Evolutionary conservation across 257 asterid genomes (phyloP).

Genomic region (Jasminum sambac): DNA sequence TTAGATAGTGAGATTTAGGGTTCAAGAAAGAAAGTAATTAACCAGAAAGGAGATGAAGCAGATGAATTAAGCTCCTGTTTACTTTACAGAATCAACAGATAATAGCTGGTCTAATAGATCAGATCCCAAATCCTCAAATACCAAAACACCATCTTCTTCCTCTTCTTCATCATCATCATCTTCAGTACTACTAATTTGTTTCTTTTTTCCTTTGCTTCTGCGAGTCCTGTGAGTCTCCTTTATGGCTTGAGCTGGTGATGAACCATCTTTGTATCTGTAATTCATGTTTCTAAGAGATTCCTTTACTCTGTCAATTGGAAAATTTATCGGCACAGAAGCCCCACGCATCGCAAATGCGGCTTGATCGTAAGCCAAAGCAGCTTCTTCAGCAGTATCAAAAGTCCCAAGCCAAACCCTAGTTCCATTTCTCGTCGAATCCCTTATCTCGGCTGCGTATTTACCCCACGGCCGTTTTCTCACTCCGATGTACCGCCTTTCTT

Average conservation of each 20-base stretch:
- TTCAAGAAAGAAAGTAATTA: neutral
- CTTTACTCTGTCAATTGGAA: neutral
- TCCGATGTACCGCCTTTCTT: slow-evolving; percentile 12
- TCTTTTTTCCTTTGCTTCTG: neutral
- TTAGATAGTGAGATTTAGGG: neutral
- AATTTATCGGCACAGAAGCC: slow-evolving; percentile 15
- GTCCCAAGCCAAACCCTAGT: slow-evolving; percentile 29
- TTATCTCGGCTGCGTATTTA: slow-evolving; percentile 26
- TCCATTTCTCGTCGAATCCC: slow-evolving; percentile 22
- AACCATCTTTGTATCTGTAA: neutral
- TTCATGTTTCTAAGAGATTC: slow-evolving; percentile 13
- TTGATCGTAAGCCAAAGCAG: slow-evolving; percentile 28
- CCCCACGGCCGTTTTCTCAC: slow-evolving; percentile 31
- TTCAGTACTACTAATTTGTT: neutral
- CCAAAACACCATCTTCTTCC: neutral
- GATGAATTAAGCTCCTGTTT: neutral
- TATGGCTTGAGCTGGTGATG: slow-evolving; percentile 6
- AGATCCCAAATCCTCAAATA: slow-evolving; percentile 24
- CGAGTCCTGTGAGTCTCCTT: slow-evolving; percentile 26
- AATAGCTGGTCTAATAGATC: slow-evolving; percentile 23
- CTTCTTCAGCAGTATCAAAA: slow-evolving; percentile 18
- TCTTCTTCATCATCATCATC: no score
- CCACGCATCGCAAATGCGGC: slow-evolving; percentile 24
- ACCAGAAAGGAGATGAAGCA: neutral
- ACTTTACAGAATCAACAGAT: neutral